Evolutionary conservation across 2,329 filamentous ascomycete species (phyloP).

Genomic region (Arthroderma uncinatum): DNA sequence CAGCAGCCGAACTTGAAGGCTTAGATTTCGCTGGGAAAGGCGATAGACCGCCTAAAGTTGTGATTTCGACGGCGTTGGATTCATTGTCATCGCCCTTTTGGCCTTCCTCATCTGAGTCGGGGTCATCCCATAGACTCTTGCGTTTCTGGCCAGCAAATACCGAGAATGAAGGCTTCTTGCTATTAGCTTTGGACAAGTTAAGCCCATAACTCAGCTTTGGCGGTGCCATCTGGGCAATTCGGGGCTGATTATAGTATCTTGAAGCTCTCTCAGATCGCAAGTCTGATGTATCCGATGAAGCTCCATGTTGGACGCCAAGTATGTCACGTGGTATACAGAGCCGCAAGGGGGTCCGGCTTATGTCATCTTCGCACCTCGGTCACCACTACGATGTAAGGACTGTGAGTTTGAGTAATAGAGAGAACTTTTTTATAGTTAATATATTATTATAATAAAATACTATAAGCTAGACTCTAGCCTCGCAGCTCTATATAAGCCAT

Average conservation of each 20-base stretch:
- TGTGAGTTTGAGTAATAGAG: too few relatives aligned
- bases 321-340: not conserved
- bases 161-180: constrained; percentile 19
- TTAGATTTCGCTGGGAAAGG: constrained; percentile 6
- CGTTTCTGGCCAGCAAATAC: constrained; percentile 33
- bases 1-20: too few relatives aligned
- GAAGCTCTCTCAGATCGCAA: not conserved
- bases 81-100: constrained; percentile 7
- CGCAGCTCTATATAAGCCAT: too few relatives aligned
- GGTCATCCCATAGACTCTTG: constrained; percentile 38
- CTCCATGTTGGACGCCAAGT: not conserved
- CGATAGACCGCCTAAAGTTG: constrained; percentile 29
- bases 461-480: too few relatives aligned
- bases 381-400: not conserved
- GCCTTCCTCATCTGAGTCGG: constrained; percentile 26
- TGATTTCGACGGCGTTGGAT: constrained; percentile 24
- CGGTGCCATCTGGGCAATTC: constrained; percentile 19
- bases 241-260: not conserved
- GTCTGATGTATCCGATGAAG: not conserved
- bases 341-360: not conserved
- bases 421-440: too few relatives aligned
- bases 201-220: constrained; percentile 34
- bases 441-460: too few relatives aligned
- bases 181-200: constrained; percentile 31
- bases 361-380: not conserved